These are phyloP conservation scores for Yarrowia keelungensis DNA, from an alignment of 805 yeast species.

Conservation along the genomic window DNA sequence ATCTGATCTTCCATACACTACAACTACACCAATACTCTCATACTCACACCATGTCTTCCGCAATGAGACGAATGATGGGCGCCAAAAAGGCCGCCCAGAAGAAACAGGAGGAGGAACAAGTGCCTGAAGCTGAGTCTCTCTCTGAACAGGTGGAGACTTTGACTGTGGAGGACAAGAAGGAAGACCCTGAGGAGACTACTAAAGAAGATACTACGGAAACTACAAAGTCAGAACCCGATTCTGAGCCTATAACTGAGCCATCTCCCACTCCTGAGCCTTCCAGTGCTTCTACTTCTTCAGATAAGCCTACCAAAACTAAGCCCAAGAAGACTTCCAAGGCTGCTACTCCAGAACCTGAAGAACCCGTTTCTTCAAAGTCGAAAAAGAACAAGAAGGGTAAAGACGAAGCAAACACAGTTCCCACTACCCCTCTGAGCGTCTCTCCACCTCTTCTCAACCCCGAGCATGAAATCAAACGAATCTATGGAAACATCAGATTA, in stretches of 20 bases:
- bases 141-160: not conserved
- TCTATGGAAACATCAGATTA: slow-evolving; percentile 31
- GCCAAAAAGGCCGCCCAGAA: slow-evolving; percentile 37
- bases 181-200: not conserved
- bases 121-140: not conserved
- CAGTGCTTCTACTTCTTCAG: not conserved
- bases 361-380: not conserved
- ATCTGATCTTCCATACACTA: slow-evolving; percentile 1
- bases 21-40: not conserved
- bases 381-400: slow-evolving; percentile 21
- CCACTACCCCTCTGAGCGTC: slow-evolving; percentile 26
- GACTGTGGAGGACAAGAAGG: not conserved
- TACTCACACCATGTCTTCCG: slow-evolving; percentile 26
- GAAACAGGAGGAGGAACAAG: not conserved
- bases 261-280: not conserved
- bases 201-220: too few species aligned
- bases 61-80: slow-evolving; percentile 38
- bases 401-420: not conserved
- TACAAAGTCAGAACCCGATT: not conserved
- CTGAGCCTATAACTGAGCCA: not conserved
- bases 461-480: slow-evolving; percentile 21
- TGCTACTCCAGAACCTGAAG: not conserved
- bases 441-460: slow-evolving; percentile 13
- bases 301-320: not conserved
- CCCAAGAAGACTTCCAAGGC: not conserved